Percentiles rank a stretch among this genome's conserved stretches.
phyloP scores from a whole-genome alignment of 108 stramenopile genomes.

The Seminavis robusta region DNA sequence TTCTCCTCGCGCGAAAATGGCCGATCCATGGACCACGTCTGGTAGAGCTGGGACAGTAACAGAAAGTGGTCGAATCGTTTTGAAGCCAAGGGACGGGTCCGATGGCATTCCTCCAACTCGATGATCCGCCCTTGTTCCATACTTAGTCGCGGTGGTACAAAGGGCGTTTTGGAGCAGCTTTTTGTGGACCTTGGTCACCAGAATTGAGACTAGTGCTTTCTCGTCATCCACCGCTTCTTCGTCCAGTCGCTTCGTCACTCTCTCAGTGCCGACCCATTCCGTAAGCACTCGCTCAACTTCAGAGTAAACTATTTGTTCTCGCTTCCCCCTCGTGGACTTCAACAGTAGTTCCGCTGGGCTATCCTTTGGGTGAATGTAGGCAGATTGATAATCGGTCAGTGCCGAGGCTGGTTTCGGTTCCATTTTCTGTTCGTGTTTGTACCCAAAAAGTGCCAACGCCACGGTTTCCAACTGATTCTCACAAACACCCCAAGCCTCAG shows the following conservation, averaged over 20 bases:
- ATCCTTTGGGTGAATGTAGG: conserved; percentile 19
- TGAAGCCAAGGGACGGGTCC: conserved; percentile 6
- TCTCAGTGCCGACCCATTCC: neutral
- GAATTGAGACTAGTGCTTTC: too few species aligned
- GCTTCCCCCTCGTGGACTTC: conserved; percentile 26
- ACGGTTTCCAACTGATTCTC: conserved; percentile 1
- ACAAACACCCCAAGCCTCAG: conserved; percentile 13
- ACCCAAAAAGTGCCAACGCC: conserved; percentile 23
- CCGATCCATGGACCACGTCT: conserved; percentile 73
- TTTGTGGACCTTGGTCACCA: neutral
- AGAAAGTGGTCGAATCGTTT: conserved; percentile 28
- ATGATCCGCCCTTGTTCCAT: conserved; percentile 53
- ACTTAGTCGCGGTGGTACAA: conserved; percentile 17
- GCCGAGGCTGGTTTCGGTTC: neutral
- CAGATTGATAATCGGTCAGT: neutral
- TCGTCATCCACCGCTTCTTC: too few species aligned
- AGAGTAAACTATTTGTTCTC: conserved; percentile 21
- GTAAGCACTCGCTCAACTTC: conserved; percentile 15
- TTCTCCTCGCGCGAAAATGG: conserved; percentile 77
- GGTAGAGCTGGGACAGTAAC: conserved; percentile 32
- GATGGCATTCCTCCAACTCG: too few species aligned
- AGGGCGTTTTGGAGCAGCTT: conserved; percentile 43
- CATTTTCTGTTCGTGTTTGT: neutral
- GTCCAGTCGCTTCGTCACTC: neutral
- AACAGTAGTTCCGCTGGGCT: conserved; percentile 7